These are phyloP conservation scores for Theobroma cacao DNA, from an alignment of 345 rosid genomes.

Conservation along the genomic window DNA sequence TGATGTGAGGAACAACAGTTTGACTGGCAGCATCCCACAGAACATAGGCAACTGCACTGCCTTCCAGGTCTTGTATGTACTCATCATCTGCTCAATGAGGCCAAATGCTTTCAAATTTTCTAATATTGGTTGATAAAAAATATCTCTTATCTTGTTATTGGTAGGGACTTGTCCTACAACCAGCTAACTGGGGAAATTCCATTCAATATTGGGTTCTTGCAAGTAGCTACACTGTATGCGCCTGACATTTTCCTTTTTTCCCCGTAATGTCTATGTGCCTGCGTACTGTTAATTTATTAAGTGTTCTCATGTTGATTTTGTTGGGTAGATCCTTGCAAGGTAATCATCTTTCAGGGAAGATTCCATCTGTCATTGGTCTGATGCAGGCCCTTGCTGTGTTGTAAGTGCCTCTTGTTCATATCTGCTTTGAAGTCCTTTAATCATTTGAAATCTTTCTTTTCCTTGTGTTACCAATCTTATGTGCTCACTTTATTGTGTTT, in stretches of 20 bases:
- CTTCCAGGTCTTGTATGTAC: slow-evolving; percentile 97
- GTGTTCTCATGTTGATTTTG: slow-evolving; percentile 14
- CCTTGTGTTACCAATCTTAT: not conserved
- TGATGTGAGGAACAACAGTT: slow-evolving; percentile 93
- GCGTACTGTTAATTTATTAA: not conserved
- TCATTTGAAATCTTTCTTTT: not conserved
- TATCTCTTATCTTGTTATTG: slow-evolving; percentile 13
- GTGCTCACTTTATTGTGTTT: slow-evolving; percentile 7
- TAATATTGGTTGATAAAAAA: not conserved
- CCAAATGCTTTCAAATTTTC: not conserved
- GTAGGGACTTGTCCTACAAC: slow-evolving; percentile 95
- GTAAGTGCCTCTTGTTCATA: slow-evolving; percentile 47
- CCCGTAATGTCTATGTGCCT: not conserved
- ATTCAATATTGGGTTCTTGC: slow-evolving; percentile 94
- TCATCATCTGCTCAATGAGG: slow-evolving; percentile 17
- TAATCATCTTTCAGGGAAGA: slow-evolving; percentile 72
- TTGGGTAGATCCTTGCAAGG: slow-evolving; percentile 84
- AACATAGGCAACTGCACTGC: slow-evolving; percentile 95
- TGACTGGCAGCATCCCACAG: slow-evolving; percentile 86
- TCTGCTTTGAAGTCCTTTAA: not conserved
- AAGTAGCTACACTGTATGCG: slow-evolving; percentile 93
- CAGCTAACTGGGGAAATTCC: slow-evolving; percentile 88
- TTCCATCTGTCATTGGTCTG: slow-evolving; percentile 94
- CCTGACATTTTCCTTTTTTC: not conserved
- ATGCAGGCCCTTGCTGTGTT: slow-evolving; percentile 99